Base-by-base conservation (phyloP, 768 basidiomycete genomes). In the Russula brevipes region DNA sequence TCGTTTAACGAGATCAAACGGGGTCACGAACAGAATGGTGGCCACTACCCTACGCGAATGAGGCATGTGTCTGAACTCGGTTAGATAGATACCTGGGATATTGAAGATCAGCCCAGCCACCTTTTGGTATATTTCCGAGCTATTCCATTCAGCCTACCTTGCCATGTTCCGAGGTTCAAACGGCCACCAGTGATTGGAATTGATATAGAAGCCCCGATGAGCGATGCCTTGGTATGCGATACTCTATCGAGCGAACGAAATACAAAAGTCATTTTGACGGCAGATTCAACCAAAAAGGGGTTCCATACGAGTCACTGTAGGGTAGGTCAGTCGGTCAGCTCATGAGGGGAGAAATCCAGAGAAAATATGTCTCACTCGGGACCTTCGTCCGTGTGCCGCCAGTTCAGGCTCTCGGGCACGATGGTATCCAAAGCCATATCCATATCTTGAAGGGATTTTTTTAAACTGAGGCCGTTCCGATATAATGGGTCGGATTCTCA, bases 341-440 rank as follows among this genome's bases (percentile, higher is more conserved):
- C 41, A 17, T 60, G 35, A 59, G 36, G 19, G 5, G 44, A 19
- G 24, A 39, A 47, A 38, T 44, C 16, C 3, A 17, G 6, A 11
- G 17, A 54, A 11, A 38, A 51, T 4, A 9, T 24, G 24, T 47
- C 87, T 76, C 71, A 94, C 92, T 96, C 94, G 51, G 87, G 89
- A 24, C 93, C 94, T 78, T 98, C 94, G 71, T 94, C 92, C 0
- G 86, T 91, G 73, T 97, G 94, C 44, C 77, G 76, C 93, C 94
- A 96, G 56, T 83, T 75, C 14, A 95, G 76, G 14, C 72, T 79
- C 72, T 97, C 94, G 0, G 94, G 94, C 0, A 98, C 92, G 62
- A 97, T 85, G 36, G 76, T 81, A 74, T 97, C 94, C 19, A 97
- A 76, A 4, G 91, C 91, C 91, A 95, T 96, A 69, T 91, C 86